Evolutionary conservation across 2,329 filamentous ascomycete genomes (phyloP).

Genomic region (Penicillium sp.): DNA sequence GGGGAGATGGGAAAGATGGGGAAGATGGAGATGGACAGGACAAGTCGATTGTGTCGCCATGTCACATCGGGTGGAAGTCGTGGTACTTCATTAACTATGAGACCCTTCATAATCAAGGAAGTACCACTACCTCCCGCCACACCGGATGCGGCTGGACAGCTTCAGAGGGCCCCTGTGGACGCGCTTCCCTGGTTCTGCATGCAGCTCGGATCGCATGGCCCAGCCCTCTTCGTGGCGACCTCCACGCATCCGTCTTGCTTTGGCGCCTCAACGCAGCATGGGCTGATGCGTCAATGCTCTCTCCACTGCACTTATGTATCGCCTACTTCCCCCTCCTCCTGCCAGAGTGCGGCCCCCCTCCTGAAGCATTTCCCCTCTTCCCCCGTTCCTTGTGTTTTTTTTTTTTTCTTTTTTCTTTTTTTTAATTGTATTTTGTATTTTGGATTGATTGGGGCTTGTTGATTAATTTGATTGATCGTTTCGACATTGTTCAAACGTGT

Average conservation of each 20-base stretch:
- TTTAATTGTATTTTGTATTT: slow-evolving; percentile 4
- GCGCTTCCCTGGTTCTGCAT: slow-evolving; percentile 20
- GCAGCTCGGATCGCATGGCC: slow-evolving; percentile 9
- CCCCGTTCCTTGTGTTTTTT: slow-evolving; percentile 9
- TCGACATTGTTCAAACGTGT: no score
- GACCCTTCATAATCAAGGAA: no score
- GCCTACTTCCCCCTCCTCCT: slow-evolving; percentile 21
- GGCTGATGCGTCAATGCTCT: slow-evolving; percentile 24
- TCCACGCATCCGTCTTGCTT: slow-evolving; percentile 30
- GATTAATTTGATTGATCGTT: no score
- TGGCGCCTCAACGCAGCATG: slow-evolving; percentile 17
- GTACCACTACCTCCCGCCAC: no score
- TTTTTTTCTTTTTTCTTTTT: slow-evolving; percentile 8
- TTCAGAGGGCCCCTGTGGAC: no score
- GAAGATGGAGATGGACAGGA: slow-evolving; percentile 2
- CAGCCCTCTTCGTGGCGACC: slow-evolving; percentile 7
- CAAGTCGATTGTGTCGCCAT: slow-evolving; percentile 7
- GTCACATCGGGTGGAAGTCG: slow-evolving; percentile 15
- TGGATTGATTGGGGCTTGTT: no score
- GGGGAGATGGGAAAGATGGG: not conserved
- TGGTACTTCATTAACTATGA: no score
- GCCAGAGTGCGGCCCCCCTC: not conserved
- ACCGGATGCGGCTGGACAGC: no score
- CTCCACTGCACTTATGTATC: slow-evolving; percentile 30
- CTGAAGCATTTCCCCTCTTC: slow-evolving; percentile 4